phyloP scores from a whole-genome alignment of 805 yeast species.

The Teunomyces gatunensis region DNA sequence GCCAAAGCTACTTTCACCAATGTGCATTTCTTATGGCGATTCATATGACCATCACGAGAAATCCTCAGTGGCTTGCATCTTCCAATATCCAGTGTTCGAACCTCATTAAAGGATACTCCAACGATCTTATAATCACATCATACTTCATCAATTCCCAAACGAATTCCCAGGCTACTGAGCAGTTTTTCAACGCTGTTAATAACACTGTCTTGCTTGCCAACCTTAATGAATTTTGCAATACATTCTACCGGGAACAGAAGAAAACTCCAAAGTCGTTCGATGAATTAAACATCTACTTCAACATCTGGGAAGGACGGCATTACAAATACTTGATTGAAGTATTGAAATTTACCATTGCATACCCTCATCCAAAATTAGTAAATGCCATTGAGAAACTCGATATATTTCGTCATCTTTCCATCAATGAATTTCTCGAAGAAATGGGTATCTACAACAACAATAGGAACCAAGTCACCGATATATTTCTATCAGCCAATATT shows the following conservation, averaged over 20 bases:
- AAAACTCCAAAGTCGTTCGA: conserved; percentile 15
- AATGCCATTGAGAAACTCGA: conserved; percentile 8
- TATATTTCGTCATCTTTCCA: conserved; percentile 2
- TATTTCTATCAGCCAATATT: conserved; percentile 25
- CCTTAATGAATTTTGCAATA: conserved; percentile 15
- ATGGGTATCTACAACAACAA: conserved; percentile 24
- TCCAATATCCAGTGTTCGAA: conserved; percentile 15
- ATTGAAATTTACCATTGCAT: conserved; percentile 27
- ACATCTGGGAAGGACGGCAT: conserved; percentile 31
- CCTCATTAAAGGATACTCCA: conserved; percentile 23
- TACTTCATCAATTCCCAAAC: conserved; percentile 26
- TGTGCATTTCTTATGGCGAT: conserved; percentile 27
- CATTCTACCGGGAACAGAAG: conserved; percentile 13
- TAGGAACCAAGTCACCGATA: conserved; percentile 23
- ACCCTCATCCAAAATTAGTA: conserved; percentile 28
- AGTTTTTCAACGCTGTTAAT: conserved; percentile 9
- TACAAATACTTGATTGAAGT: conserved; percentile 23
- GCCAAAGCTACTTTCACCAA: conserved; percentile 25
- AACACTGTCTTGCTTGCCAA: conserved; percentile 11
- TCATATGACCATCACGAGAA: conserved; percentile 14
- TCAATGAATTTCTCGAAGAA: conserved; percentile 14
- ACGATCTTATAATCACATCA: conserved; percentile 17
- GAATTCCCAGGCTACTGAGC: conserved; percentile 12
- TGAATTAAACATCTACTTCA: conserved; percentile 26
- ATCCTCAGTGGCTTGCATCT: conserved; percentile 6